A percentile compares a stretch with the other conserved stretches of the same genome.
Conservation (phyloP, 139 green algal species). For the Yamagishiella unicocca region DNA sequence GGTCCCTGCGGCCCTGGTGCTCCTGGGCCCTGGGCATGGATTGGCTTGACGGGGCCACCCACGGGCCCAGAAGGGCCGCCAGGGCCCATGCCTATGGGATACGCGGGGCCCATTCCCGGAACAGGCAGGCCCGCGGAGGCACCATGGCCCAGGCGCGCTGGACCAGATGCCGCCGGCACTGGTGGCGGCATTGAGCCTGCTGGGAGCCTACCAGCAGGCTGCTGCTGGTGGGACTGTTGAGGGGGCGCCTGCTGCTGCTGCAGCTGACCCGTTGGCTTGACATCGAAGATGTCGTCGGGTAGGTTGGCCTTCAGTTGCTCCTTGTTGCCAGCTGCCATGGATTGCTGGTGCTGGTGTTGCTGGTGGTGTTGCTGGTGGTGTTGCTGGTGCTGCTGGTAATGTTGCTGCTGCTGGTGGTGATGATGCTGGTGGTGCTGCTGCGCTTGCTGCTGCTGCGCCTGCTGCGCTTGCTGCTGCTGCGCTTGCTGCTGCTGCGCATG, state of each 20-base stretch:
- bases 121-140: neutral
- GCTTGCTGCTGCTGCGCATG: too few species aligned
- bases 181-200: constrained; percentile 4
- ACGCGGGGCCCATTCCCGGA: neutral
- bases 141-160: constrained; percentile 25
- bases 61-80: neutral
- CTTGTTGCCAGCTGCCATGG: neutral
- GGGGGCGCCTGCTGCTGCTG: neutral
- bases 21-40: neutral
- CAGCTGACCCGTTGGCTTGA: constrained; percentile 30
- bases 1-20: neutral
- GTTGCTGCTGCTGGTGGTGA: too few species aligned
- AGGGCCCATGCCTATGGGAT: neutral
- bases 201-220: neutral
- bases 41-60: neutral
- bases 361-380: neutral
- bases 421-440: too few species aligned
- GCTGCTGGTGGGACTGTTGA: neutral
- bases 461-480: too few species aligned
- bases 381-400: too few species aligned
- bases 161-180: constrained; percentile 16
- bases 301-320: constrained; percentile 42
- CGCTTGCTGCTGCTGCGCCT: too few species aligned
- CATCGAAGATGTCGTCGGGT: constrained; percentile 58
- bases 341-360: constrained; percentile 19